Conservation (phyloP, 495 filamentous ascomycete genomes). For the Aspergillus biplanus region DNA sequence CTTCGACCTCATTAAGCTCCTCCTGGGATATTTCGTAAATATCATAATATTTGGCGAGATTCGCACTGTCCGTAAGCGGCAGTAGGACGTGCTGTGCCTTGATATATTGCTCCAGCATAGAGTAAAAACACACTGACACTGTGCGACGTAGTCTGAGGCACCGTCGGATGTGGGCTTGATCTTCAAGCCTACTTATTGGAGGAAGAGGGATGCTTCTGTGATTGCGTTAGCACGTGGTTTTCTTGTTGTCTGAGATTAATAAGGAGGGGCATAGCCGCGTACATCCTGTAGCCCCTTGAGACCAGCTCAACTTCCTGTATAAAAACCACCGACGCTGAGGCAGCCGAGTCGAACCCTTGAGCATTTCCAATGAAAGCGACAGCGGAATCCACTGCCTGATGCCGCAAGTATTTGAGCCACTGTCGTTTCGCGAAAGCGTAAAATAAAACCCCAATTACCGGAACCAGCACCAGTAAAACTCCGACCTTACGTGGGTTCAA, state of each 20-base stretch:
- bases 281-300: constrained; percentile 91
- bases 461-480: constrained; percentile 60
- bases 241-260: background rate
- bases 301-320: constrained; percentile 97
- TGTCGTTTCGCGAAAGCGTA: constrained; percentile 79
- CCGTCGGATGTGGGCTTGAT: constrained; percentile 73
- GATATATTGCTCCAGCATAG: constrained; percentile 70
- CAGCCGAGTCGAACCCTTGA: constrained; percentile 82
- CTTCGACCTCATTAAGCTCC: constrained; percentile 70
- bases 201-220: constrained; percentile 80
- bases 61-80: constrained; percentile 71
- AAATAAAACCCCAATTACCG: constrained; percentile 56
- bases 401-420: constrained; percentile 81
- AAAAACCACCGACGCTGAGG: constrained; percentile 77
- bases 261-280: constrained; percentile 33
- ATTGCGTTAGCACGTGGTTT: constrained; percentile 40
- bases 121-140: constrained; percentile 67
- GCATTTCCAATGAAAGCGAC: constrained; percentile 71
- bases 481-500: constrained; percentile 53
- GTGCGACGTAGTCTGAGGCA: constrained; percentile 78
- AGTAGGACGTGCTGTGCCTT: constrained; percentile 67
- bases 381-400: constrained; percentile 76
- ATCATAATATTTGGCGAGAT: constrained; percentile 88
- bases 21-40: constrained; percentile 86
- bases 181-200: constrained; percentile 81